A percentile compares a stretch with the other conserved stretches of the same genome.
Evolutionary conservation across 345 rosid genomes (phyloP).

Genomic region (Populus pruinosa): DNA sequence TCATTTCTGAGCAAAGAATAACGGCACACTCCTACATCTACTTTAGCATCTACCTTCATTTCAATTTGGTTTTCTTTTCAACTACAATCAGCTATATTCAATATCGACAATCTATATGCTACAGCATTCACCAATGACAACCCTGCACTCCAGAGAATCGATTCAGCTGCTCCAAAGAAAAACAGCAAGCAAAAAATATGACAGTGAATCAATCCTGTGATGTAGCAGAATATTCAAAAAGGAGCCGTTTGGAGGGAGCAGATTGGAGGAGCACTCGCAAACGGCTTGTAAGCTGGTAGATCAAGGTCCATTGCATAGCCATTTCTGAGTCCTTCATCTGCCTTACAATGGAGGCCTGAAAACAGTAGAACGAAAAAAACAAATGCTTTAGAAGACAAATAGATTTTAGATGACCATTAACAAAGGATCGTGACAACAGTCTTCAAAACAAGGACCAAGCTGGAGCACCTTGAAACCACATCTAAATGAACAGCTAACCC

Average conservation of each 20-base stretch:
- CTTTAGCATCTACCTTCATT: slow-evolving; percentile 7
- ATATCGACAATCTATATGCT: not conserved
- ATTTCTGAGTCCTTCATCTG: slow-evolving; percentile 97
- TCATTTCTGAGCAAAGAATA: slow-evolving; percentile 40
- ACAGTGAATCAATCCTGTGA: slow-evolving; percentile 61
- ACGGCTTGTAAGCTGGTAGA: slow-evolving; percentile 88
- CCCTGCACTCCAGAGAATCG: not conserved
- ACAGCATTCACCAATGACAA: not conserved
- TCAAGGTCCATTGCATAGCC: slow-evolving; percentile 97
- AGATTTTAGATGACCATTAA: not conserved
- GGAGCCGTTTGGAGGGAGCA: slow-evolving; percentile 84
- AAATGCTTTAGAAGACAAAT: not conserved
- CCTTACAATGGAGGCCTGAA: slow-evolving; percentile 80
- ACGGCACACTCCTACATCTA: not conserved
- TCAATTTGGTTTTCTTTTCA: not conserved
- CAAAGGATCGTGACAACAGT: not conserved
- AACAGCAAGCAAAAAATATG: not conserved
- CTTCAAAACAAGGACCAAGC: not conserved
- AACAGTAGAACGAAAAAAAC: slow-evolving; percentile 9
- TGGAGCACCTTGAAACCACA: not conserved
- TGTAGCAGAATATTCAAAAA: slow-evolving; percentile 88
- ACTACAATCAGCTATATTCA: not conserved
- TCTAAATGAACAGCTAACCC: not conserved
- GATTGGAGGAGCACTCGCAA: slow-evolving; percentile 84
- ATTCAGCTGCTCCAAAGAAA: not conserved